Evolutionary conservation across 148 eudicot genomes (phyloP).

Genomic region (Rhododendron griersonianum): DNA sequence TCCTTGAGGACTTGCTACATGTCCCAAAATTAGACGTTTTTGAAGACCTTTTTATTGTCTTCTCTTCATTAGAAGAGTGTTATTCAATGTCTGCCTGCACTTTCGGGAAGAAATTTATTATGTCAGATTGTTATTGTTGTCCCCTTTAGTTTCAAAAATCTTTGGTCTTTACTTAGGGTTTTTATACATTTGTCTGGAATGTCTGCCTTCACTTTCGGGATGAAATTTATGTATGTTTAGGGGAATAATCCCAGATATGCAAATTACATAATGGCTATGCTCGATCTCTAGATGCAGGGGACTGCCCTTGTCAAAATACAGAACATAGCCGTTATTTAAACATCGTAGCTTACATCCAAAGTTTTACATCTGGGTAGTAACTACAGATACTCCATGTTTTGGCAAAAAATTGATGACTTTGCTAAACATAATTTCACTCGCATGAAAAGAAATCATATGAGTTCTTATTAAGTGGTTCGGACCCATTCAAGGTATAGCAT

Average conservation of each 20-base stretch:
- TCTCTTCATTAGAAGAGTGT: neutral
- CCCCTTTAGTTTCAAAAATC: neutral
- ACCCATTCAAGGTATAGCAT: too few relatives aligned
- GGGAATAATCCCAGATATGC: neutral
- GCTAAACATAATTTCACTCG: too few relatives aligned
- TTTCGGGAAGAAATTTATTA: too few relatives aligned
- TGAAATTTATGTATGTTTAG: neutral
- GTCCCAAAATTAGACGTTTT: neutral
- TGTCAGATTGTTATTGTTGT: neutral
- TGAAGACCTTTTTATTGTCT: neutral
- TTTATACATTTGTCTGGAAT: neutral
- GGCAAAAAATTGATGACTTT: neutral
- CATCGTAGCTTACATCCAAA: neutral
- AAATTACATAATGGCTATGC: neutral
- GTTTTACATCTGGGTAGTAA: neutral
- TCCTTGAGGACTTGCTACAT: neutral
- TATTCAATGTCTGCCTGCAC: neutral
- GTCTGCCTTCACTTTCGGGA: neutral
- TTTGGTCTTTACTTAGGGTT: neutral
- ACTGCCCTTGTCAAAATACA: conserved; percentile 3
- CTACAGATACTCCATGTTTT: neutral
- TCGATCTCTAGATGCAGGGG: neutral
- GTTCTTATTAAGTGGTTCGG: too few relatives aligned
- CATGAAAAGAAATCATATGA: too few relatives aligned
- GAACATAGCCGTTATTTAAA: neutral